These are phyloP conservation scores for Fraxinus cuspidata DNA, from an alignment of 257 asterid genomes.

Conservation along the genomic window DNA sequence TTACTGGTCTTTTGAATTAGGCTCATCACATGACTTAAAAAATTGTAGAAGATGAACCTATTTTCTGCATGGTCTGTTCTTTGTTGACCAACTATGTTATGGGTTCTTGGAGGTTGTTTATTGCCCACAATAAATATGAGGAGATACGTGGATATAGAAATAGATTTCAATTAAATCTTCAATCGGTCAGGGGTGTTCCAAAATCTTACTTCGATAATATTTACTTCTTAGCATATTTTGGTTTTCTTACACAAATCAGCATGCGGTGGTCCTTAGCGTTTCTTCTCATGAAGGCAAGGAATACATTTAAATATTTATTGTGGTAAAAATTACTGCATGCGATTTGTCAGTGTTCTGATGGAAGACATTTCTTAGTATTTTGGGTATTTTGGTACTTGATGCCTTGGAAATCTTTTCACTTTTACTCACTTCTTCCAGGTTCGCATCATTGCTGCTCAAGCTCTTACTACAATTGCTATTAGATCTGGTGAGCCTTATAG, in stretches of 20 bases:
- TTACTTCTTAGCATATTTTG: conserved; percentile 7
- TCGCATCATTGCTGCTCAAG: conserved; percentile 94
- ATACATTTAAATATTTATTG: conserved; percentile 5
- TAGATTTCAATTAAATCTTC: neutral
- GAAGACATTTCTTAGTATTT: neutral
- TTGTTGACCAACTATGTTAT: conserved; percentile 7
- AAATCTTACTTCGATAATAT: neutral
- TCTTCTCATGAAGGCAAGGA: conserved; percentile 12
- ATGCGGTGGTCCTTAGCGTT: conserved; percentile 7
- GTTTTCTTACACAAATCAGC: neutral
- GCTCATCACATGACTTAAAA: conserved; percentile 16
- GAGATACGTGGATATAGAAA: conserved; percentile 6
- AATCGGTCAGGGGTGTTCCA: conserved; percentile 8
- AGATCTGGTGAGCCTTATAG: conserved; percentile 99
- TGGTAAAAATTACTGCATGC: neutral
- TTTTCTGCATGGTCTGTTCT: conserved; percentile 23
- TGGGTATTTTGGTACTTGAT: conserved; percentile 2
- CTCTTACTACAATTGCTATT: conserved; percentile 93
- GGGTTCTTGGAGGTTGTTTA: conserved; percentile 16
- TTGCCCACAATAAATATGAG: conserved; percentile 15
- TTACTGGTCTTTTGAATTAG: conserved; percentile 15
- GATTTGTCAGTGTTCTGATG: conserved; percentile 12
- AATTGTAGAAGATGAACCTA: conserved; percentile 15
- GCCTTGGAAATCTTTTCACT: neutral
- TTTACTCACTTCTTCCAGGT: conserved; percentile 50